Base-by-base conservation (phyloP, 1,284 basidiomycete genomes). In the Marasmius fiardii region DNA sequence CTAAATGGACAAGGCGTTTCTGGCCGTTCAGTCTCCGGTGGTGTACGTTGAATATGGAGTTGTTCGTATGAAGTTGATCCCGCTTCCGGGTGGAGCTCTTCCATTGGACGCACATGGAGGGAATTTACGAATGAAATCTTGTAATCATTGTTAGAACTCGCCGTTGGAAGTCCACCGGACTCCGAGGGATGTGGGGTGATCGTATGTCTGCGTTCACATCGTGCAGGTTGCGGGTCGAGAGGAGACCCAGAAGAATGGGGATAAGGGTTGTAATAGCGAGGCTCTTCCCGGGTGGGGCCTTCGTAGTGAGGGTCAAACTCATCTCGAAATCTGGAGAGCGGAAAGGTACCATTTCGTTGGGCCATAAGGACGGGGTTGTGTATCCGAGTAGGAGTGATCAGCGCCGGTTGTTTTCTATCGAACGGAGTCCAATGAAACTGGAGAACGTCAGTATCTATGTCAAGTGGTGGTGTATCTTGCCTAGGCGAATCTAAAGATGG, bases 371-470 rank as follows among this genome's bases (percentile, higher is more conserved):
- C 26, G 58, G 26, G 55, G 55, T 48, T 62, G 53, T 35, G 47
- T 50, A 48, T 55, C 50, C 12, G 48, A 51, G 24, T 43, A 58
- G 18, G 35, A 18, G 55, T 52, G 44, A n/a, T 37, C 43, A 26
- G 20, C 58, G n/a, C 33, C 23, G 18, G 18, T 20, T 34, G 54
- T 57, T 57, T 72, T 67, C 48, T 71, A 69, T 55, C 77, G 66
- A 81, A 83, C 14, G 77, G 77, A 49, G 69, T 67, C 85, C 85
- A 86, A 52, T 65, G 73, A 60, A 88, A 88, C 60, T 81, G 79
- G 3, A 85, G 67, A 4, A 63, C 60, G 4, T 69, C 65, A 49
- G 71, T 67, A 63, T 77, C 73, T 51, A 76, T 67, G 62, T 68
- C 65, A 52, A 69, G 68, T 52, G 67, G 68, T 51, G 68, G 63